Percentiles rank a stretch among this genome's conserved stretches.
These are phyloP conservation scores for Symbiotaphrina buchneri DNA, from an alignment of 495 filamentous ascomycete genomes.

Conservation along the genomic window DNA sequence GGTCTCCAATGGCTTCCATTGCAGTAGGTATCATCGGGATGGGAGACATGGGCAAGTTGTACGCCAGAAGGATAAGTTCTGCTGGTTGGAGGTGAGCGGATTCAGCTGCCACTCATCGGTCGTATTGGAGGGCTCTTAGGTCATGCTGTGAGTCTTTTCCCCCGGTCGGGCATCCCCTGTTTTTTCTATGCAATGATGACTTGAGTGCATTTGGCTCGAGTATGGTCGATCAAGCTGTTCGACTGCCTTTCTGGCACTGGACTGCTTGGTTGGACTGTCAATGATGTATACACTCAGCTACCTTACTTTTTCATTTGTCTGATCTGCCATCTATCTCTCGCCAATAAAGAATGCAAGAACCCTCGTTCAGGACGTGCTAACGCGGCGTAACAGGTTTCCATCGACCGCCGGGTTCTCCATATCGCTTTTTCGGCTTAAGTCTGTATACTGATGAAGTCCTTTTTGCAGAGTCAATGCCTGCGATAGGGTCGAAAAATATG, in stretches of 20 bases:
- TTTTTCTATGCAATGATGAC: slow-evolving; percentile 52
- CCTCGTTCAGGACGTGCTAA: too few relatives aligned
- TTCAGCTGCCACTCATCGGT: slow-evolving; percentile 1
- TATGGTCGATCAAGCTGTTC: slow-evolving; percentile 29
- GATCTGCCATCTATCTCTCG: too few relatives aligned
- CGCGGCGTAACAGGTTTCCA: too few relatives aligned
- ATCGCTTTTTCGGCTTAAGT: too few relatives aligned
- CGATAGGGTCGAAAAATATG: slow-evolving; percentile 68
- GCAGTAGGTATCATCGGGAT: slow-evolving; percentile 88
- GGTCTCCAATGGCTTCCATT: slow-evolving; percentile 10
- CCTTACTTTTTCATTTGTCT: slow-evolving; percentile 79
- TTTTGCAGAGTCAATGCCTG: slow-evolving; percentile 70
- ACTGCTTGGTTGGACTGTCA: slow-evolving; percentile 29
- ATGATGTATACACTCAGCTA: slow-evolving; percentile 97
- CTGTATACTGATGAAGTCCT: too few relatives aligned
- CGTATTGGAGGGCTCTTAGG: too few relatives aligned
- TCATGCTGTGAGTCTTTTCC: slow-evolving; percentile 7
- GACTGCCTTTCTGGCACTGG: slow-evolving; percentile 27
- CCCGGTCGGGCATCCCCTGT: slow-evolving; percentile 1
- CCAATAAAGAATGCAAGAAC: too few relatives aligned
- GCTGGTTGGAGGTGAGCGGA: slow-evolving; percentile 81
- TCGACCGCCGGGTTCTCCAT: too few relatives aligned
- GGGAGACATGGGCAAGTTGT: slow-evolving; percentile 99
- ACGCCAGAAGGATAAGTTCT: slow-evolving; percentile 61
- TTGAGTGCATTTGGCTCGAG: slow-evolving; percentile 99